Base-by-base conservation (phyloP, 805 yeast species). In the Teunomyces cretensis region DNA sequence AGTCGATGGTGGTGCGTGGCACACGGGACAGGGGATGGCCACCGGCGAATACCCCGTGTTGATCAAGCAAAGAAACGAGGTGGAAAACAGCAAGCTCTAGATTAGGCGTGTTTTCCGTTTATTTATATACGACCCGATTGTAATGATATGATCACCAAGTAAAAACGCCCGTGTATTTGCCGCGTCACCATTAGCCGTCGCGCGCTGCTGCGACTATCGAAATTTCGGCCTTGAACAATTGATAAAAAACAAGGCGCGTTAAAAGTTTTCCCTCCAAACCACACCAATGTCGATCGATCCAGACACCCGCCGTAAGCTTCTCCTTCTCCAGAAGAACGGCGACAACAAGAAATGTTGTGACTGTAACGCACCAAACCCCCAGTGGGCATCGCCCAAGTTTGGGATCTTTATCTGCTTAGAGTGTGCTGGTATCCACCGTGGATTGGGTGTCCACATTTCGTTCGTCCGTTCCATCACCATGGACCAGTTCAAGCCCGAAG, bases 351-450 rank as follows among this genome's bases (percentile, higher is more conserved):
- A 81, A 64, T 94, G 99, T 68, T 86, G 89, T 65, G 99, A 94
- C 65, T 94, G 99, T 68, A 76, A 73, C 31, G 96, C 97, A 1
- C 96, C 96, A 47, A 92, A 91, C 63, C 99, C 99, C 8, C 99
- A 94, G 66, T 94, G 99, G 99, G 97, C 98, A 1, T 89, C 97
- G 11, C 98, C 98, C 30, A 94, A 94, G 67, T 90, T 92, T 68
- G 99, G 99, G 48, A 87, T 94, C 49, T 94, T 91, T 68, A 92
- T 94, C 61, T 94, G 99, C 67, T 78, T 94, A 33, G 99, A 94
- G 64, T 94, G 99, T 73, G 99, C 99, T 14, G 99, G 99, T 38
- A 75, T 86, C 45, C 99, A 94, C 65, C 79, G 96, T 65, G 96
- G 98, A 9, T 74, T 94, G 39, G 99, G 99, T 32, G 99, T 94